These are phyloP conservation scores for Platismatia glauca DNA, from an alignment of 495 filamentous ascomycete species.

Conservation along the genomic window DNA sequence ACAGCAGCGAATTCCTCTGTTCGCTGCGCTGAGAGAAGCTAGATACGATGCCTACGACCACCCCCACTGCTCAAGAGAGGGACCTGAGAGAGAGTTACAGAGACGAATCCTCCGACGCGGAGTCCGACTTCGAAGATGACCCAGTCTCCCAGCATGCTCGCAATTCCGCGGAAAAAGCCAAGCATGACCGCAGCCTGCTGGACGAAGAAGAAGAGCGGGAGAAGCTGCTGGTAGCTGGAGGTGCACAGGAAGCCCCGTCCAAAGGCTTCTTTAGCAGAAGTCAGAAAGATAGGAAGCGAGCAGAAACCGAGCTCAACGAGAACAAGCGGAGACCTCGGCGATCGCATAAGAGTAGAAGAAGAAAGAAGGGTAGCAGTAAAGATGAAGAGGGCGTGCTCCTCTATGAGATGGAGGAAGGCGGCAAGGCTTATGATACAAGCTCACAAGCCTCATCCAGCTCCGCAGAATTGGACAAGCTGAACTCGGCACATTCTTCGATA, in stretches of 20 bases:
- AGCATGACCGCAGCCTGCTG: slow-evolving; percentile 67
- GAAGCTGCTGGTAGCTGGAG: slow-evolving; percentile 51
- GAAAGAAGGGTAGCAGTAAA: slow-evolving; percentile 45
- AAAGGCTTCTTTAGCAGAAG: slow-evolving; percentile 42
- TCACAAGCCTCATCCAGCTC: slow-evolving; percentile 34
- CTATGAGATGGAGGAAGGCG: slow-evolving; percentile 83
- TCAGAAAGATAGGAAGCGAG: slow-evolving; percentile 45
- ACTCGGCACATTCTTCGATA: slow-evolving; percentile 6
- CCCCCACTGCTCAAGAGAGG: background rate
- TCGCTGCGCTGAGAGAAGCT: background rate
- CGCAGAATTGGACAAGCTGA: slow-evolving; percentile 34
- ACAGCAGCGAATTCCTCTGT: background rate
- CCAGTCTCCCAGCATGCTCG: slow-evolving; percentile 53
- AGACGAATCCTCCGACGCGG: slow-evolving; percentile 13
- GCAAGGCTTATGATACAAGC: slow-evolving; percentile 53
- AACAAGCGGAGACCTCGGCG: slow-evolving; percentile 56
- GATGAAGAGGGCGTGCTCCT: slow-evolving; percentile 67
- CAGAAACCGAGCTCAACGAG: slow-evolving; percentile 37
- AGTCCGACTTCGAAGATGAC: slow-evolving; percentile 67
- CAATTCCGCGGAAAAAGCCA: slow-evolving; percentile 59
- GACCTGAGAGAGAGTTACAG: slow-evolving; percentile 1
- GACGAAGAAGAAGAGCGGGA: slow-evolving; percentile 86
- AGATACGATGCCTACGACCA: slow-evolving; percentile 5
- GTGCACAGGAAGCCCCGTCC: slow-evolving; percentile 37
- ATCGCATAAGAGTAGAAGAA: slow-evolving; percentile 45